Evolutionary conservation across 176 grass and related monocot species (phyloP).

Genomic region (Oryza glumipatula): DNA sequence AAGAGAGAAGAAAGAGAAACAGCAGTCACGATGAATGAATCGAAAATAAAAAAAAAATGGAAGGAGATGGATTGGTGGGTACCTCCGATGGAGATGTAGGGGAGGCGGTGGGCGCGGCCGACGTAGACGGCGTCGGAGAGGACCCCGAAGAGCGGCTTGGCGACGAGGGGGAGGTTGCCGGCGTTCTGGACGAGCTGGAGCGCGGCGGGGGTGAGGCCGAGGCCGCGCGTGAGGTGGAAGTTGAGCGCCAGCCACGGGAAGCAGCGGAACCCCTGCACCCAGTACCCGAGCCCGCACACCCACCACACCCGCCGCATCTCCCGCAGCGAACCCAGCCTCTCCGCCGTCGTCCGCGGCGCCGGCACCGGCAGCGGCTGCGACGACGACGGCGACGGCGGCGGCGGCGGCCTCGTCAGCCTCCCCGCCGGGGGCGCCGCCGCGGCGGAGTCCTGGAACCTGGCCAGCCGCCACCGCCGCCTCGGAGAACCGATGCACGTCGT

Average conservation of each 20-base stretch:
- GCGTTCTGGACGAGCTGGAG: conserved; percentile 79
- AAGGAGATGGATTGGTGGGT: neutral
- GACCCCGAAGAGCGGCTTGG: conserved; percentile 81
- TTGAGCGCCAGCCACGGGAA: conserved; percentile 93
- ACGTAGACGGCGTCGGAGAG: conserved; percentile 74
- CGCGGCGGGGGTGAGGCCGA: conserved; percentile 55
- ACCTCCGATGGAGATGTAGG: conserved; percentile 83
- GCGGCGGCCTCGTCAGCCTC: neutral
- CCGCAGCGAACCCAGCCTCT: conserved; percentile 24
- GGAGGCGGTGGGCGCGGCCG: conserved; percentile 54
- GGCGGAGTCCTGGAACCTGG: neutral
- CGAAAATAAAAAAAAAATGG: neutral
- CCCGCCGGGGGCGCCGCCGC: neutral
- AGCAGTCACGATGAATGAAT: neutral
- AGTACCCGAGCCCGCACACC: conserved; percentile 80
- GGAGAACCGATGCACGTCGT: conserved; percentile 19
- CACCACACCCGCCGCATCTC: conserved; percentile 66
- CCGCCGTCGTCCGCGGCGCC: conserved; percentile 16
- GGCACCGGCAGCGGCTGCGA: neutral
- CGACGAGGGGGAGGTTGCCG: conserved; percentile 71
- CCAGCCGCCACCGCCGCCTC: neutral
- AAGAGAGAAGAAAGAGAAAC: neutral
- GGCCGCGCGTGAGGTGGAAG: conserved; percentile 67
- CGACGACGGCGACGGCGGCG: neutral
- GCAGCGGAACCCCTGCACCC: conserved; percentile 92